Base-by-base conservation (phyloP, 2,329 filamentous ascomycete species). In the Rhinocladiella similis region DNA sequence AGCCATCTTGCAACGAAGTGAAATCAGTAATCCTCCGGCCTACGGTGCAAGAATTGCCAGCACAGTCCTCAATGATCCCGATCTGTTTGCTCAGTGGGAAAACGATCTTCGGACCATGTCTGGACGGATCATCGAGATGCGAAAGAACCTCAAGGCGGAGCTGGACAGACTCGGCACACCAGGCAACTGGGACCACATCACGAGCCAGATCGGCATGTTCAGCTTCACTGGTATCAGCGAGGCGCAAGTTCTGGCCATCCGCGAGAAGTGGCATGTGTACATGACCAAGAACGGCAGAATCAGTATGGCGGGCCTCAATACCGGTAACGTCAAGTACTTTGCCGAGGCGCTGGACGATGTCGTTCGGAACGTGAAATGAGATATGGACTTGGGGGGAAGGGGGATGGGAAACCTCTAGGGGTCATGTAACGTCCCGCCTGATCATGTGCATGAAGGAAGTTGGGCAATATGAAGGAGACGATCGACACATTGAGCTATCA, bases 151-250 rank as follows among this genome's bases (percentile, higher is more conserved):
- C 66, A 84, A 90, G 49, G 76, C 78, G 54, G 90, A 92, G 74
- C 84, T 99, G 10, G 93, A 97, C 76, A 84, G 86, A 69, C 82
- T 93, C 57, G 85, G 84, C 27, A 97, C 94, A 0, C 93, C 93
- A 0, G 93, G 93, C 29, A 88, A 83, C 13, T 99, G 94, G 94
- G 90, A 92, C 70, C 94, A 99, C 77, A 96, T 99, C 72, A 97
- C 92, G 14, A 90, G 95, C 68, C 94, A 99, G 82, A 99, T 99
- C 70, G 94, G 94, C 77, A 99, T 99, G 94, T 99, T 99, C 78
- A 93, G 88, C 73, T 99, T 96, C 55, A 80, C 80, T 0, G 82
- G 38, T 19, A 16, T 41, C 38, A 41, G 38, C 18, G 38, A 41
- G 14, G 6, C 14, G 38, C 38, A 41, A 12, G 38, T 41, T 18